Evolutionary conservation across 192 early-diverging fungal species (phyloP).

Genomic region (Rhizophagus clarus): DNA sequence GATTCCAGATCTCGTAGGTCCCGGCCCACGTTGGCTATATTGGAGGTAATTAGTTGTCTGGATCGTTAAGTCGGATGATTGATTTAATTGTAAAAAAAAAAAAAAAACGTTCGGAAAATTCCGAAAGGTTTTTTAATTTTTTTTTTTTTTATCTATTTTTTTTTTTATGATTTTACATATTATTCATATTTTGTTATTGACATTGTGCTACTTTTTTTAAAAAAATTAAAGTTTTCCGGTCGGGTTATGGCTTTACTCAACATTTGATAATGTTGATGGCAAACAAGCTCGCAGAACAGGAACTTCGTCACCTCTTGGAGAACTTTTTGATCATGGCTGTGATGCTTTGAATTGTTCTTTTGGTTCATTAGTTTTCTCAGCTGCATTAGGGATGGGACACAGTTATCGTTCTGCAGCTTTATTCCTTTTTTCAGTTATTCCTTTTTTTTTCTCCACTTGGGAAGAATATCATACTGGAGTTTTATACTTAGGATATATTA

Average conservation of each 20-base stretch:
- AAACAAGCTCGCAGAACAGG: conserved; percentile 83
- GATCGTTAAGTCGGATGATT: background rate
- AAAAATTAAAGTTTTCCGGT: conserved; percentile 70
- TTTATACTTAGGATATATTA: conserved; percentile 80
- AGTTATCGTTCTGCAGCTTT: conserved; percentile 62
- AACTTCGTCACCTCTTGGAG: conserved; percentile 75
- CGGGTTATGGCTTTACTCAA: conserved; percentile 86
- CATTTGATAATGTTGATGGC: conserved; percentile 89
- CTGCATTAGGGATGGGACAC: conserved; percentile 74
- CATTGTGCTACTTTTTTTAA: background rate
- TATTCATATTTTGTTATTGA: background rate
- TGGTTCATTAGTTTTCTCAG: conserved; percentile 70
- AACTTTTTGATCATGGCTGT: conserved; percentile 86
- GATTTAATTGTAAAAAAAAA: no score
- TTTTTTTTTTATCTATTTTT: conserved; percentile 1
- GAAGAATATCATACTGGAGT: conserved; percentile 90
- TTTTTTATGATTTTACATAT: background rate
- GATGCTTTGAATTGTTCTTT: conserved; percentile 87
- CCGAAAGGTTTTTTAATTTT: background rate
- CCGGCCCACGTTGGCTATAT: conserved; percentile 74
- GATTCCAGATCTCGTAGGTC: conserved; percentile 68
- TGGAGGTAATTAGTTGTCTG: conserved; percentile 38
- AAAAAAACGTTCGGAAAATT: conserved; percentile 15
- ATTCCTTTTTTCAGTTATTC: conserved; percentile 65
- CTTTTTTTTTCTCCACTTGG: conserved; percentile 88